Conservation (phyloP, 108 stramenopile genomes). For the Cylindrotheca closterium region DNA sequence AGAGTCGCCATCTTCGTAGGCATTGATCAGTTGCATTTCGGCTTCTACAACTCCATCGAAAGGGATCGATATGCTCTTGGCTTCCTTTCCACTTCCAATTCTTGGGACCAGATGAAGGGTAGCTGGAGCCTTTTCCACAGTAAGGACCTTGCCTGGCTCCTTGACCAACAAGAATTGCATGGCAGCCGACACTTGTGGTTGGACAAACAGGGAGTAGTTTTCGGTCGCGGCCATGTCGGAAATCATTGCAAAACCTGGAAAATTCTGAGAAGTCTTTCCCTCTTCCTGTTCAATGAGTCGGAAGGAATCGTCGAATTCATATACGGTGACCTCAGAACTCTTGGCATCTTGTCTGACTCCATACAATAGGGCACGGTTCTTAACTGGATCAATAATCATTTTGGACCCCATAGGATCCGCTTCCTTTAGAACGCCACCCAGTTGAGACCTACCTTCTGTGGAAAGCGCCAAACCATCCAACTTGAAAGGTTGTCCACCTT, state of each 20-base stretch:
- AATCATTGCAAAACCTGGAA: conserved; percentile 75
- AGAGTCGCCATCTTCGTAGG: conserved; percentile 68
- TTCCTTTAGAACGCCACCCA: conserved; percentile 80
- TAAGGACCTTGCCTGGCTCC: conserved; percentile 65
- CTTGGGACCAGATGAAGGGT: conserved; percentile 66
- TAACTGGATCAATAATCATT: conserved; percentile 54
- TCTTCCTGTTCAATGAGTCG: conserved; percentile 46
- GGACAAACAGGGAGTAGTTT: conserved; percentile 75
- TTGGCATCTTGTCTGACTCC: conserved; percentile 48
- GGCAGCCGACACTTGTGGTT: conserved; percentile 56
- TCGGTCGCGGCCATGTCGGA: conserved; percentile 77
- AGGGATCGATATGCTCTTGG: conserved; percentile 60
- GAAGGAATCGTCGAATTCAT: conserved; percentile 80
- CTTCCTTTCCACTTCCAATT: conserved; percentile 36
- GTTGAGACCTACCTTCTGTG: conserved; percentile 75
- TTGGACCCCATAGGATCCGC: conserved; percentile 61
- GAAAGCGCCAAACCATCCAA: conserved; percentile 71
- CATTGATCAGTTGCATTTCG: conserved; percentile 74
- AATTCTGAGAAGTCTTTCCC: conserved; percentile 38
- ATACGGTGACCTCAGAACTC: conserved; percentile 58
- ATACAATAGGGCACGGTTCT: conserved; percentile 73
- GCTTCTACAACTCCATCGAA: conserved; percentile 65
- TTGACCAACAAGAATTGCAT: conserved; percentile 78
- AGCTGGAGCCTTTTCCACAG: conserved; percentile 26
- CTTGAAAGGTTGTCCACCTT: conserved; percentile 84